Base-by-base conservation (phyloP, 176 grass and related monocot genomes). In the Pontederia paniculata region DNA sequence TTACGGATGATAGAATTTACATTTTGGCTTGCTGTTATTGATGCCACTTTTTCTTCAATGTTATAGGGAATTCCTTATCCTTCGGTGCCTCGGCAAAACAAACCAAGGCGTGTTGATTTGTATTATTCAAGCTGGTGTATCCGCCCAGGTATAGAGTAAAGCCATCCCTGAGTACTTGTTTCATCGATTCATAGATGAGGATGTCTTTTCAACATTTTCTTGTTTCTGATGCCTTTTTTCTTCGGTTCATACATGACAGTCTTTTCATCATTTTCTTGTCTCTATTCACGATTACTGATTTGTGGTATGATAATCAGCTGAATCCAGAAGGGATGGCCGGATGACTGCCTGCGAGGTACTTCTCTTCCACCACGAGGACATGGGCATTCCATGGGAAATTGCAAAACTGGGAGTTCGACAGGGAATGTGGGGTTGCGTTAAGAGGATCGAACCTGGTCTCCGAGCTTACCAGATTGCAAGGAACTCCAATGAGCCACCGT, bases 41-140 rank as follows among this genome's bases (percentile, higher is more conserved):
- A 85, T 59, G 4, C 54, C 2, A 28, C 0, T 16, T 45, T 64
- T 57, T 72, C 58, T 54, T 9, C 43, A 23, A 25, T 72, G 19
- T 77, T 76, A 65, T 86, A 98, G 94, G 78, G 94, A 15, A 77
- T 98, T 9, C 87, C 75, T 48, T 78, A 77, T 16, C 57, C 81
- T 23, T 66, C 76, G 70, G 72, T 98, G 52, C 83, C 87, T 62
- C 81, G 94, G 54, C 23, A 48, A 9, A 85, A 43, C 66, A 98
- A 98, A 70, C 94, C 87, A 44, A 85, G 80, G 31, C 83, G 94
- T 45, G 94, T 98, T n/a, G 94, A 98, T 61, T 54, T 84, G 25
- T 91, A 98, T 69, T 98, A 98, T 82, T 98, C 94, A 12, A 98
- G 94, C 50, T 98, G 87, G 87, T 98, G 83, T 73, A 93, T 98